Percentiles rank a stretch among this genome's conserved stretches.
phyloP scores from a whole-genome alignment of 75 land plant species.

The Larix kaempferi region DNA sequence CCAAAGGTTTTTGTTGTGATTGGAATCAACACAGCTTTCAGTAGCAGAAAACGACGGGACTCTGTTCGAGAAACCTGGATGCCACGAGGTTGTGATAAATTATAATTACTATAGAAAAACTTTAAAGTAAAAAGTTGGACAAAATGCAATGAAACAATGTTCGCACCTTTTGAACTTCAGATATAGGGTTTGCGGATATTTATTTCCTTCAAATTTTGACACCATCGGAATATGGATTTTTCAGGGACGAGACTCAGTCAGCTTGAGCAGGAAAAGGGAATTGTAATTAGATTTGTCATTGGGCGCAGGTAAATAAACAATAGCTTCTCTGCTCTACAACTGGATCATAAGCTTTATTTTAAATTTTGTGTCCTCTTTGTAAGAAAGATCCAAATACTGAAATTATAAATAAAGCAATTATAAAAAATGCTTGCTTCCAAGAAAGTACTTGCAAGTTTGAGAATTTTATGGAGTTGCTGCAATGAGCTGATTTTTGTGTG shows the following conservation, averaged over 20 bases:
- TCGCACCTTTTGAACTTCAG: background rate
- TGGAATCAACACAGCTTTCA: constrained; percentile 96
- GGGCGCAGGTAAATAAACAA: constrained; percentile 59
- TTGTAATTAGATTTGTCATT: constrained; percentile 72
- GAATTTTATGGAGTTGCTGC: too few species aligned
- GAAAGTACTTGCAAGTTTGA: too few species aligned
- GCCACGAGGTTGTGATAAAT: constrained; percentile 52
- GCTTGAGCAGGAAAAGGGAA: constrained; percentile 73
- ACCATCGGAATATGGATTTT: constrained; percentile 8
- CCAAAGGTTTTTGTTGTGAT: constrained; percentile 90
- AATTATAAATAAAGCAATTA: too few species aligned
- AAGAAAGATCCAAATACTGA: too few species aligned
- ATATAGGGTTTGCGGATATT: background rate
- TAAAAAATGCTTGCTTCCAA: too few species aligned
- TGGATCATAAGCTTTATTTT: too few species aligned
- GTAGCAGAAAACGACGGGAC: constrained; percentile 77
- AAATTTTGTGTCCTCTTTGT: too few species aligned
- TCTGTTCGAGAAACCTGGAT: constrained; percentile 77
- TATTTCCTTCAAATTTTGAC: background rate
- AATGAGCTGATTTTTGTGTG: background rate
- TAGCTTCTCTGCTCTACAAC: too few species aligned
- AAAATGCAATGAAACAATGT: background rate
- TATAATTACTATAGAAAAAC: background rate
- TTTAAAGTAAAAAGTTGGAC: background rate
- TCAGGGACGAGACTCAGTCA: constrained; percentile 51